Evolutionary conservation across 208 protist genomes (phyloP), one percentile per base, ranked within the genome.

Genomic region (Crithidia fasciculata): DNA sequence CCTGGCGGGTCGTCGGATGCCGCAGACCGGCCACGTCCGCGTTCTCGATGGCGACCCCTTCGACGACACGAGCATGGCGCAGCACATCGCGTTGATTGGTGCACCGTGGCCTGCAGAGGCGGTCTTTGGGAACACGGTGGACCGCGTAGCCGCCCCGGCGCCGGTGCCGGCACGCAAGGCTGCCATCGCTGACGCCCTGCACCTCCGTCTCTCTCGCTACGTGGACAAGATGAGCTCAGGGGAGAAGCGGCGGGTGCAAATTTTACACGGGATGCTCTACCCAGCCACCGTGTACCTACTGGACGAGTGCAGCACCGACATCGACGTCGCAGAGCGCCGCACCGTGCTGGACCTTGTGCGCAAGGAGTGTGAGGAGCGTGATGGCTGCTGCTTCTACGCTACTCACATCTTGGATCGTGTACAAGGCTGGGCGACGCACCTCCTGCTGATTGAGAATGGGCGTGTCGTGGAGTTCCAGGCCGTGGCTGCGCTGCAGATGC

Each of bases 271-370:
- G 13, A 66, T 95, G 80, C 72, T 94, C 15, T 66, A 78, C 63
- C 63, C 81, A 47, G 69, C 76, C 41, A 73, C 65, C 5, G 49
- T 96, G 39, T 86, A 88, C 64, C 71, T 95, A 37, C 76, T 96
- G n/a, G 92, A 96, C 68, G 92, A 96, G 80, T 96, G 88, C 78
- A 92, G 85, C 79, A 89, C 86, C 16, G 90, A 96, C 80, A 79
- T 96, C 59, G 92, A 96, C 63, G 83, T 94, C 8, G 86, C 83
- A 40, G 87, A 89, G 77, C 78, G 92, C 40, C 67, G 58, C 47
- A 83, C 88, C 4, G 80, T 96, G 41, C 76, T 96, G 45, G 81
- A 88, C 28, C 65, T 90, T 16, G 77, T 92, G 28, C 62, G 72
- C 43, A 36, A 40, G n/a, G 88, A 94, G 63, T 90, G 81, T 57